Evolutionary conservation across 1,139 yeast species (phyloP).

Genomic region (Candida sojae): DNA sequence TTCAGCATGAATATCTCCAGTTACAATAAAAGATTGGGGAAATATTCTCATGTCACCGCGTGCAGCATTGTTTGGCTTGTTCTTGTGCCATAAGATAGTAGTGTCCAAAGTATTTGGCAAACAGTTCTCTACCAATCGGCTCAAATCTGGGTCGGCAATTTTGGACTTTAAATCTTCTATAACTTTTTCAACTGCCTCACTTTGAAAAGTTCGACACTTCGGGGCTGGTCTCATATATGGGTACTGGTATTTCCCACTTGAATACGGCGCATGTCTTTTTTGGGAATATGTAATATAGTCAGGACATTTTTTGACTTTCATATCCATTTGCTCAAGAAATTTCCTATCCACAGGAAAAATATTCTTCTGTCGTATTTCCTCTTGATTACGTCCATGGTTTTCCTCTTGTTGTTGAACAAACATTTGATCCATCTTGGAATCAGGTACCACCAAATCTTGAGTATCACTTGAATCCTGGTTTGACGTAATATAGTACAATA

Average conservation of each 20-base stretch:
- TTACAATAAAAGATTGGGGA: slow-evolving; percentile 63
- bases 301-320: slow-evolving; percentile 30
- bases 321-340: slow-evolving; percentile 20
- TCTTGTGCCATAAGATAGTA: slow-evolving; percentile 71
- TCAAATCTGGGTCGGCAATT: slow-evolving; percentile 64
- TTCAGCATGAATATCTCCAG: slow-evolving; percentile 91
- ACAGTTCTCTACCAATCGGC: slow-evolving; percentile 76
- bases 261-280: slow-evolving; percentile 48
- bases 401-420: not conserved
- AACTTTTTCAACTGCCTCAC: slow-evolving; percentile 63
- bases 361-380: not conserved
- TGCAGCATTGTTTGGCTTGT: slow-evolving; percentile 10
- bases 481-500: not conserved
- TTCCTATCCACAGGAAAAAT: slow-evolving; percentile 5
- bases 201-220: slow-evolving; percentile 71
- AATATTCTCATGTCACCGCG: not conserved
- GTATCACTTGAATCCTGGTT: not conserved
- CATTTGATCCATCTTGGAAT: not conserved
- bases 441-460: not conserved
- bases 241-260: slow-evolving; percentile 48
- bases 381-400: not conserved
- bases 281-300: slow-evolving; percentile 45
- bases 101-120: slow-evolving; percentile 90
- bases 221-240: slow-evolving; percentile 78
- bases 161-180: slow-evolving; percentile 53